Base-by-base conservation (phyloP, 768 basidiomycete species). In the Pisolithus orientalis region DNA sequence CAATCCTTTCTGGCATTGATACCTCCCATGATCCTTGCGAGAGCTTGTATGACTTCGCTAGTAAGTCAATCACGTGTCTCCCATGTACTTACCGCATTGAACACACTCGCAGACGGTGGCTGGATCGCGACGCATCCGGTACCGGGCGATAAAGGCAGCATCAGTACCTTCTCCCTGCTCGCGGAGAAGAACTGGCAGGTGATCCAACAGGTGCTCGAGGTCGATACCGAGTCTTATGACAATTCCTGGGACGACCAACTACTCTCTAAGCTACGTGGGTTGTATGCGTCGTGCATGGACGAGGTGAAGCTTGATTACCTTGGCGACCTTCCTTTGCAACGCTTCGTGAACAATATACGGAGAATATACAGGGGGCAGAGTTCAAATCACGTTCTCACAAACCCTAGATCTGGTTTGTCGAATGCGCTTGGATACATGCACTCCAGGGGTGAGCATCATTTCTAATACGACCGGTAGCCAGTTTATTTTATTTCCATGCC, bases 21-120 rank as follows among this genome's bases (percentile, higher is more conserved):
- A 78, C 78, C 9, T 74, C 82, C 8, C 78, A 87, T 58, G 93
- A 98, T 64, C 96, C 96, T 0, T 99, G 96, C 68, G 90, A 97
- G 59, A 87, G 93, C 69, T 96, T 97, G 67, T 97, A 94, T 63
- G 80, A 86, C 57, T 98, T 84, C 70, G 83, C 94, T 9, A 94
- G 93, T 94, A 62, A 61, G 90, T 83, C 8, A 11, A 34, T 49
- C 31, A 32, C 49, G 17, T 46, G 21, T 40, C 38, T 24, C 5
- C 9, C 39, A 10, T 42, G n/a, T 46, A 25, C 34, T 47, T 34
- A 39, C 51, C 49, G 38, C 42, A 21, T 57, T 58, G 17, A 54
- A 16, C 38, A 34, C 39, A 44, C 6, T 29, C 11, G 14, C 50
- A 94, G 90, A 86, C 62, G 90, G 91, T 16, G 93, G 93, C 11